A percentile compares a stretch with the other conserved stretches of the same genome.
phyloP scores from a whole-genome alignment of 2,329 filamentous ascomycete genomes.

The Sphaerulina vaccinii region DNA sequence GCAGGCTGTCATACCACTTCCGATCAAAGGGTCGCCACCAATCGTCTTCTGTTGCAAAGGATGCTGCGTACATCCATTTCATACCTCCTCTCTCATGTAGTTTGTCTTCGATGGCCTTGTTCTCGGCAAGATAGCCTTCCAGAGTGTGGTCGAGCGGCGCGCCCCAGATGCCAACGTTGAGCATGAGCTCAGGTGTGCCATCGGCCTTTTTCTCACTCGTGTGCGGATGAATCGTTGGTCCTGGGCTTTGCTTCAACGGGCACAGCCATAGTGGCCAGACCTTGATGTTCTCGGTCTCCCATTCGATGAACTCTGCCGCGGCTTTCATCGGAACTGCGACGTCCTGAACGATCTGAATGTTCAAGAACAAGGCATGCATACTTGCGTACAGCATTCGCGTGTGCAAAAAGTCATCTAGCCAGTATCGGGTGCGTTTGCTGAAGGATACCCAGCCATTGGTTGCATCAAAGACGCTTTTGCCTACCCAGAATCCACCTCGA shows the following conservation, averaged over 20 bases:
- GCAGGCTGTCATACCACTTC: conserved; percentile 57
- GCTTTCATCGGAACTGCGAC: conserved; percentile 50
- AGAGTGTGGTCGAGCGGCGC: conserved; percentile 42
- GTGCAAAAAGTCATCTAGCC: conserved; percentile 63
- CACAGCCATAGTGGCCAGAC: conserved; percentile 53
- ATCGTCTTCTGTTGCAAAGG: conserved; percentile 65
- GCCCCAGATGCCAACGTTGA: conserved; percentile 67
- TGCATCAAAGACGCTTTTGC: conserved; percentile 58
- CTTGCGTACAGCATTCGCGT: conserved; percentile 61
- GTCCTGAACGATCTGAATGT: conserved; percentile 64
- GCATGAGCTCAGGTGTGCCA: conserved; percentile 37
- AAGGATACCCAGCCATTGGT: conserved; percentile 61
- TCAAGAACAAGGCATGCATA: conserved; percentile 61
- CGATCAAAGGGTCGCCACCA: conserved; percentile 67
- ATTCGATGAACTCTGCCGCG: conserved; percentile 46
- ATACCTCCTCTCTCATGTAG: conserved; percentile 61
- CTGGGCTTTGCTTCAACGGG: conserved; percentile 40
- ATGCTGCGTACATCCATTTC: conserved; percentile 70
- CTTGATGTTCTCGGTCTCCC: conserved; percentile 40
- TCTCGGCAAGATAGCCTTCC: conserved; percentile 52
- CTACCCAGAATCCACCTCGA: conserved; percentile 68
- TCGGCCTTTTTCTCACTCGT: conserved; percentile 26
- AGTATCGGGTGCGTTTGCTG: conserved; percentile 60
- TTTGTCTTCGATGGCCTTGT: conserved; percentile 61
- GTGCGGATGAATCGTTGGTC: conserved; percentile 37